phyloP scores from a whole-genome alignment of 139 green algal genomes.

The Tetradesmus obliquus region DNA sequence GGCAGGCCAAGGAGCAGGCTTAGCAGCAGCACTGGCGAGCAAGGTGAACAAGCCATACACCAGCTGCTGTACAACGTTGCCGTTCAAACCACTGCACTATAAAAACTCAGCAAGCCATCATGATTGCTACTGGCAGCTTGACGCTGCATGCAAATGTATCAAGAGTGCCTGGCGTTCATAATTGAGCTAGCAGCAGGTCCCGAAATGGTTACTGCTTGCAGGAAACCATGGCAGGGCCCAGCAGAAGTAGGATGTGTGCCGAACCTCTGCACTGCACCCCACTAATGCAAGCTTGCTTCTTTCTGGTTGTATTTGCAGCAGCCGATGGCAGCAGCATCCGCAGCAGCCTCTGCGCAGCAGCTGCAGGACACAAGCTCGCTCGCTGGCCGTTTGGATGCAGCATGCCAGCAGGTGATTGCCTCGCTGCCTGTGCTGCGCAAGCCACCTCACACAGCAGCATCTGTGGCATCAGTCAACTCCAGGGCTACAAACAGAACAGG shows the following conservation, averaged over 20 bases:
- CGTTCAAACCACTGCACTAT: no score
- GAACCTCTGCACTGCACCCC: background rate
- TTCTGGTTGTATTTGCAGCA: background rate
- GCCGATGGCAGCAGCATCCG: background rate
- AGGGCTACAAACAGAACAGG: background rate
- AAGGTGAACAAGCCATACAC: background rate
- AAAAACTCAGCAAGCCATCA: no score
- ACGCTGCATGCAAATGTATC: no score
- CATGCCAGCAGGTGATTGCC: slow-evolving; percentile 16
- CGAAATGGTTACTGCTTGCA: background rate
- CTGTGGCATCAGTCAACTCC: background rate
- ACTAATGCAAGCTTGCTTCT: background rate
- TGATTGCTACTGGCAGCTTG: no score
- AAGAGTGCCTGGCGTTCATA: no score
- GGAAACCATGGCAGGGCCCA: background rate
- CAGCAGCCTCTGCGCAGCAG: background rate
- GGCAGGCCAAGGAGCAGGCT: background rate
- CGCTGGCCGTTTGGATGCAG: background rate
- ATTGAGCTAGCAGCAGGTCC: no score
- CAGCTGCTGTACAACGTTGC: background rate
- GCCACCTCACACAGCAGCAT: background rate
- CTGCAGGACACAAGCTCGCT: background rate
- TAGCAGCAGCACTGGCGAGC: background rate
- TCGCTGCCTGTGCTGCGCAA: background rate
- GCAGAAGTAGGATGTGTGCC: background rate